A percentile compares a stretch with the other conserved stretches of the same genome.
Conservation (phyloP, 2,329 filamentous ascomycete genomes). For the Cladophialophora chaetospira region DNA sequence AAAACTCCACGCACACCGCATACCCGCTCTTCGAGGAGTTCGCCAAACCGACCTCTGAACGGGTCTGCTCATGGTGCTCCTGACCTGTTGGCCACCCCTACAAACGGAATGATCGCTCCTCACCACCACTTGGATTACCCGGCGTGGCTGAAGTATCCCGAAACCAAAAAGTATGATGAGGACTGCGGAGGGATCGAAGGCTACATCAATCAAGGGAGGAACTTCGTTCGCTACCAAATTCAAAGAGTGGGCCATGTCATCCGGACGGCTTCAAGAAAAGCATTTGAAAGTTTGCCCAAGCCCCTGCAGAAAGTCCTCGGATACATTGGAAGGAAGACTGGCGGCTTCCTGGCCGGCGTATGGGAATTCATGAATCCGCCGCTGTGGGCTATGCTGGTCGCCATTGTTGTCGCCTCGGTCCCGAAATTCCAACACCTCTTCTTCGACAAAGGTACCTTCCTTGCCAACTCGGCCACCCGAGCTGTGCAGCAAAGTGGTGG, state of each 20-base stretch:
- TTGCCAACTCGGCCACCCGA: conserved; percentile 89
- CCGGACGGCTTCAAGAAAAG: conserved; percentile 30
- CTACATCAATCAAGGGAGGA: conserved; percentile 36
- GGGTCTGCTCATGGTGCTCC: conserved; percentile 10
- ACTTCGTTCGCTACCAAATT: conserved; percentile 27
- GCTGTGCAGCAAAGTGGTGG: conserved; percentile 82
- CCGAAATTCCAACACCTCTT: conserved; percentile 80
- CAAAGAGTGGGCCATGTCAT: conserved; percentile 29
- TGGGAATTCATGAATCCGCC: conserved; percentile 99
- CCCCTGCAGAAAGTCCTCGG: conserved; percentile 55
- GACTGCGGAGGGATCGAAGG: conserved; percentile 36
- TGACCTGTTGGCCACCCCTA: conserved; percentile 45
- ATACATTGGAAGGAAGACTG: conserved; percentile 43
- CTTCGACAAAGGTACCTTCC: conserved; percentile 84
- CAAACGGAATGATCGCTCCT: conserved; percentile 52
- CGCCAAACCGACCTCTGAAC: conserved; percentile 20
- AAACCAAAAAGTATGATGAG: conserved; percentile 36
- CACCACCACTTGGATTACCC: conserved; percentile 52
- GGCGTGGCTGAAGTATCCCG: conserved; percentile 57
- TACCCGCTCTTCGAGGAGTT: conserved; percentile 28
- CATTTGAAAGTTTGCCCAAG: conserved; percentile 55
- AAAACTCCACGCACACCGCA: conserved; percentile 30
- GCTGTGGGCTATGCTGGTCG: conserved; percentile 91
- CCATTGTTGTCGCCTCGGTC: conserved; percentile 87
- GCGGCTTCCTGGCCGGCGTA: conserved; percentile 64